Evolutionary conservation across 768 basidiomycete species (phyloP), one percentile per base, ranked within the genome.

Genomic region (Leccinum ochraceum): DNA sequence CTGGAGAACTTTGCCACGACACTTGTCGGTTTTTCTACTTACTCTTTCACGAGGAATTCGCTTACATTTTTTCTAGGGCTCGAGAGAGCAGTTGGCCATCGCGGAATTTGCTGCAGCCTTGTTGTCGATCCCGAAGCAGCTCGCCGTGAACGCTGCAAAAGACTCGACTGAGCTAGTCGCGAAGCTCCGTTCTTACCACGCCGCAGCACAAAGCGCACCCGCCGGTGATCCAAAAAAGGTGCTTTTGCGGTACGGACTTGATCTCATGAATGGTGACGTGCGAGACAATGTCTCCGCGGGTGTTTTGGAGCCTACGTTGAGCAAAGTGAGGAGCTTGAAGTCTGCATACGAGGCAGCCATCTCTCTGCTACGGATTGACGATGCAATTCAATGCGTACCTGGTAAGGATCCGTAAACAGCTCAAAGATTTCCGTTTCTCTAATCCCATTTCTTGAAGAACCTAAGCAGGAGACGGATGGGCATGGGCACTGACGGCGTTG

Each of bases 1-100:
- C 77, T 98, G 58, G 96, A 99, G 76, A 99, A 97, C 79, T 98
- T 98, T 80, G 97, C 97, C 0, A 98, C 94, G 4, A 98, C 95
- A 22, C 78, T 98, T 75, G 96, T 96, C 73, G 73, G 89, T 80
- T 28, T 37, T 28, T 14, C 30, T 13, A 28, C 3, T 24, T 14
- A 6, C 1, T 39, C 32, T 28, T 37, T 30, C 44, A 5, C n/a
- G 44, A 46, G 20, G 44, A 10, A 20, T 46, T 10, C 20, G 44
- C 44, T 46, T 46, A 46, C 44, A 20, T 46, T 5, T 20, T 44
- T 53, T 63, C 57, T 71, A 98, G 96, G 97, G 96, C 52, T 99
- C 97, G 22, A 84, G 97, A 66, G 97, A 99, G 77, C 97, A 99
- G 74, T 81, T 99, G 56, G 97, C 97, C 20, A 98, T 99, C 69